Evolutionary conservation across 768 basidiomycete species (phyloP).

Genomic region (Galerina marginata): DNA sequence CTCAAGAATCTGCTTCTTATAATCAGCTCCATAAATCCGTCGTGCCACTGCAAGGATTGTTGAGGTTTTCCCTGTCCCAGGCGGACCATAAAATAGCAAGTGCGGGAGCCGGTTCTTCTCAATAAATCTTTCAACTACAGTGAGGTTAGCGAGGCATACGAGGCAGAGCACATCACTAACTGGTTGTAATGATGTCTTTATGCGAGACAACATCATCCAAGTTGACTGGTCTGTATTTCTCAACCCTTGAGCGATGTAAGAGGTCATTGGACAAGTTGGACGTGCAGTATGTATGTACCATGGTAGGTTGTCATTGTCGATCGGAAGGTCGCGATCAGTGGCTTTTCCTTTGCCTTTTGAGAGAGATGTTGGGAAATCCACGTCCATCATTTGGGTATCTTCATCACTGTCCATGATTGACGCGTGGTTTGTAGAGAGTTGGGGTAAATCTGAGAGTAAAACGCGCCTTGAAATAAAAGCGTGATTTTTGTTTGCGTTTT

Average conservation of each 20-base stretch:
- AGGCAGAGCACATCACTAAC: conserved; percentile 51
- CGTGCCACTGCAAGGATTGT: conserved; percentile 96
- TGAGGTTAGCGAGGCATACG: conserved; percentile 15
- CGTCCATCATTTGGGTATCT: conserved; percentile 57
- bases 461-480: conserved; percentile 19
- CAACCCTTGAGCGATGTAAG: conserved; percentile 69
- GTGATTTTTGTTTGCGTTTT: conserved; percentile 10
- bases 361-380: conserved; percentile 39
- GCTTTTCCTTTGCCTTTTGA: conserved; percentile 79
- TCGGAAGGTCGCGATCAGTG: conserved; percentile 41
- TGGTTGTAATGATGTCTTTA: conserved; percentile 92
- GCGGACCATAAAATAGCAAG: conserved; percentile 96
- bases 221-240: conserved; percentile 93
- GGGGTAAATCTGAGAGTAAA: conserved; percentile 7
- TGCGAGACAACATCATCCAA: conserved; percentile 97
- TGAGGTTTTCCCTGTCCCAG: conserved; percentile 98
- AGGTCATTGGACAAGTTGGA: conserved; percentile 9
- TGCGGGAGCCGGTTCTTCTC: conserved; percentile 94
- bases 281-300: conserved; percentile 59
- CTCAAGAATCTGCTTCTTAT: conserved; percentile 93
- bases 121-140: conserved; percentile 92
- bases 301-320: conserved; percentile 74
- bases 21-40: conserved; percentile 88
- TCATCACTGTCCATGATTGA: conserved; percentile 62
- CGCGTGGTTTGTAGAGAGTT: conserved; percentile 11